Evolutionary conservation across 176 grass and related monocot species (phyloP).

Genomic region (Cocos nucifera): DNA sequence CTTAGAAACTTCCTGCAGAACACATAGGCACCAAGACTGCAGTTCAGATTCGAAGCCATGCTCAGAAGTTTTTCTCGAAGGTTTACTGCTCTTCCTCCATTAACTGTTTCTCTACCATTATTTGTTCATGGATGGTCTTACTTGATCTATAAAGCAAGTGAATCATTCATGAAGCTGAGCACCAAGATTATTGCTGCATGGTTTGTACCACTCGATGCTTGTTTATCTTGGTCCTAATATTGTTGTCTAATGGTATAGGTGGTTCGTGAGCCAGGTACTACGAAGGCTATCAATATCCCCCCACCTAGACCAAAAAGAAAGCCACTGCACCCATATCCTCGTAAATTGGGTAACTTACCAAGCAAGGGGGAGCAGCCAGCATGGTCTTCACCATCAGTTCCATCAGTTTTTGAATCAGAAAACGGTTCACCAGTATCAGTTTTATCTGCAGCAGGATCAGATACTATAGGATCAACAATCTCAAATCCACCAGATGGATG

Average conservation of each 20-base stretch:
- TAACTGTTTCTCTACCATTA: conserved; percentile 8
- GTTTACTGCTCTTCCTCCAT: conserved; percentile 30
- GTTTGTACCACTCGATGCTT: background rate
- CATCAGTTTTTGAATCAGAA: background rate
- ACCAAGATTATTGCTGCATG: background rate
- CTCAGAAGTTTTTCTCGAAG: conserved; percentile 99
- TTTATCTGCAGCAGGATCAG: background rate
- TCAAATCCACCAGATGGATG: background rate
- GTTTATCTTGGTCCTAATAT: conserved; percentile 3
- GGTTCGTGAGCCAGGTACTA: conserved; percentile 28
- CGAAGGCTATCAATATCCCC: conserved; percentile 52
- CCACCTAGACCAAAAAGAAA: conserved; percentile 91
- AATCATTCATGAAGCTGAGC: background rate
- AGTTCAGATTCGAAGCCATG: conserved; percentile 97
- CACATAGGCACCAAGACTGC: conserved; percentile 92
- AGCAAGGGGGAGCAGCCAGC: background rate
- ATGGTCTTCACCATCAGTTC: background rate
- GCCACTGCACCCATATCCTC: conserved; percentile 42
- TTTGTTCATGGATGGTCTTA: background rate
- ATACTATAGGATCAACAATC: background rate
- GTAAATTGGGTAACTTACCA: conserved; percentile 1
- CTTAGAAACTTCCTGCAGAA: conserved; percentile 43
- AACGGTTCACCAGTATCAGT: background rate
- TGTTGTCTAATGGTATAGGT: conserved; percentile 28
- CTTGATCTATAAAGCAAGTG: background rate